Evolutionary conservation across 768 basidiomycete species (phyloP), one percentile per base, ranked within the genome.

Genomic region (Lentinula boryana): DNA sequence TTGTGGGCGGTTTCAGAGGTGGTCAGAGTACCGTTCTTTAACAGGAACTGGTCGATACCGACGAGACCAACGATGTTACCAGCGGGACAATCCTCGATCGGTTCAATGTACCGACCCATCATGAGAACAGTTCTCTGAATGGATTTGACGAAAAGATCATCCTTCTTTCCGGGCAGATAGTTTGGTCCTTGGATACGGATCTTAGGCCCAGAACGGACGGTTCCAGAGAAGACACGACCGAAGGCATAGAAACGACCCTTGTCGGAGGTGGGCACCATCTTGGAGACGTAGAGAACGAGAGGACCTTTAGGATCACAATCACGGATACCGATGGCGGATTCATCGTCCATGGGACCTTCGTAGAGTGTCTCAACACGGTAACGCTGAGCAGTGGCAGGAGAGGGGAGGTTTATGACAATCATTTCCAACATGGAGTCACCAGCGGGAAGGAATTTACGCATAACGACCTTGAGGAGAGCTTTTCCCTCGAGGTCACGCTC

Each of bases 211-310:
- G 97, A 86, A 67, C 85, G 88, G 71, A 98, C 95, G 63, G 95
- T 98, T 71, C 97, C 97, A 64, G 97, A 92, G 85, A 99, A 99
- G 80, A 99, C 89, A 84, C 97, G 97, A 77, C 97, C 97, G 76
- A 99, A 99, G 63, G 97, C 97, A 77, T 98, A 98, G 91, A 98
- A 99, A 63, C 97, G 95, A 70, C 97, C 97, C 80, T 98, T 98
- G 77, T 99, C 97, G 67, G 97, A 97, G 44, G 97, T 98, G 64
- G 97, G 97, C 69, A 98, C 97, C 97, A 99, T 98, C 87, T 98
- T 98, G 67, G 97, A 98, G 78, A 99, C 83, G 78, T 99, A 99
- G 65, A 96, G 85, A 71, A 98, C 95, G 64, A 99, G 89, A 65
- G 97, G 97, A 56, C 88, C 97, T 49, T 87, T 89, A 74, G 97